Evolutionary conservation across 768 basidiomycete species (phyloP), one percentile per base, ranked within the genome.

Genomic region (Lactifluus hygrophoroides): DNA sequence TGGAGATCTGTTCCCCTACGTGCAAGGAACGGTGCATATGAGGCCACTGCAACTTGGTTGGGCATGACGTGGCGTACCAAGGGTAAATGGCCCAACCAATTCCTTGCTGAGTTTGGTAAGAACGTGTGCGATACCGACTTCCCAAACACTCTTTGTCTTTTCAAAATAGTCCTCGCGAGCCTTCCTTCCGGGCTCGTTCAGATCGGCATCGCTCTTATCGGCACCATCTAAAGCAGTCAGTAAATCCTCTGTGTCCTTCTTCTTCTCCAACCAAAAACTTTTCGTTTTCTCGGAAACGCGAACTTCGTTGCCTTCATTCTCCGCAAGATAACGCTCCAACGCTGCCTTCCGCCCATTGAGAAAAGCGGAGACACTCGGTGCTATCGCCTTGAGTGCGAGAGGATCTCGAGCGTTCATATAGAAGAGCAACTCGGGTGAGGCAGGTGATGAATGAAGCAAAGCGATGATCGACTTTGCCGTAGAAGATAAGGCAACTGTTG

Each of bases 1-100:
- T 72, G 6, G 86, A 90, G 65, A 91, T 69, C 62, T 94, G 90
- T 66, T 94, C 90, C 17, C 91, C 91, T 88, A 34, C 9, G 19
- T n/a, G 13, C n/a, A 27, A 44, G 14, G 48, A 42, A 9, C 8
- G n/a, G 32, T 19, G 48, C 21, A n/a, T 40, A 17, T 42, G 17
- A 59, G 19, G 19, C 27, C 9, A 44, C 32, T 28, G 16, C 16
- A 1, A 14, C 14, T n/a, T 42, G 16, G 40, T 50, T 19, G 17
- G 9, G 42, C n/a, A 37, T 45, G 38, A 49, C 44, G 30, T 37
- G 42, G 67, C 79, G 51, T 67, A 86, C 87, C 88, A 23, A 87
- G 78, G 13, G 75, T 69, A 66, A 76, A 87, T 5, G 86, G 86
- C 2, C 84, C 84, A 25, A 79, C 75, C 34, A 88, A 75, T 61